Conservation (phyloP, 371 early-diverging fungal genomes). For the Mucor piriformis region DNA sequence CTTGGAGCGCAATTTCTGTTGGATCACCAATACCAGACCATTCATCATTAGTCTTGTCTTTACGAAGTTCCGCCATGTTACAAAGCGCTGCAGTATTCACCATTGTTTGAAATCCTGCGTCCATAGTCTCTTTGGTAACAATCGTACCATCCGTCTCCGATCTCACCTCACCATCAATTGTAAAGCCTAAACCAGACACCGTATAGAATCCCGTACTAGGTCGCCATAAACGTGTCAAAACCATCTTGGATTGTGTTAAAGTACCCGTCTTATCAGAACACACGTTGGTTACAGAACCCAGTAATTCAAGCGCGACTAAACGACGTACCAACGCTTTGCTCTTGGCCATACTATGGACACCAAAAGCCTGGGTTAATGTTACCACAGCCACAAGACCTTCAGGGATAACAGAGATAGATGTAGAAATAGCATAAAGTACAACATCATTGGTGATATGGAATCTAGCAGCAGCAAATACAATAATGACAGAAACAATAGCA, state of each 20-base stretch:
- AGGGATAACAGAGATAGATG: slow-evolving; percentile 94
- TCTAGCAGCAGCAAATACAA: slow-evolving; percentile 56
- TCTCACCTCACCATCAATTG: slow-evolving; percentile 37
- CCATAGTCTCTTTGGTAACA: slow-evolving; percentile 37
- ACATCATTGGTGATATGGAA: slow-evolving; percentile 71
- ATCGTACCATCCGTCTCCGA: slow-evolving; percentile 20
- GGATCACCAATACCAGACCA: slow-evolving; percentile 85
- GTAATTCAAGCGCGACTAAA: slow-evolving; percentile 84
- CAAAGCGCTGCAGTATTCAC: slow-evolving; percentile 66
- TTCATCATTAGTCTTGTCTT: slow-evolving; percentile 59
- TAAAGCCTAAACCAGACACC: slow-evolving; percentile 65
- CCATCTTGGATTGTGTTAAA: slow-evolving; percentile 92
- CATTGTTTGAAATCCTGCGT: slow-evolving; percentile 39
- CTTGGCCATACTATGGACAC: slow-evolving; percentile 88
- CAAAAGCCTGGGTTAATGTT: slow-evolving; percentile 90
- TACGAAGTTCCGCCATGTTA: slow-evolving; percentile 73
- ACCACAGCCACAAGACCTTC: slow-evolving; percentile 94
- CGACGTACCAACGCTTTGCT: slow-evolving; percentile 85
- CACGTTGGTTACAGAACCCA: slow-evolving; percentile 91
- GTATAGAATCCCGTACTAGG: slow-evolving; percentile 65
- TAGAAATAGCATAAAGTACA: slow-evolving; percentile 75
- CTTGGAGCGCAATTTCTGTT: slow-evolving; percentile 79
- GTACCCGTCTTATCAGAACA: slow-evolving; percentile 98
- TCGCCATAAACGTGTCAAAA: slow-evolving; percentile 73
- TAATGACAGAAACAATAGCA: slow-evolving; percentile 52